Evolutionary conservation across 768 basidiomycete species (phyloP), one percentile per base, ranked within the genome.

Genomic region (Tylopilus balloui): DNA sequence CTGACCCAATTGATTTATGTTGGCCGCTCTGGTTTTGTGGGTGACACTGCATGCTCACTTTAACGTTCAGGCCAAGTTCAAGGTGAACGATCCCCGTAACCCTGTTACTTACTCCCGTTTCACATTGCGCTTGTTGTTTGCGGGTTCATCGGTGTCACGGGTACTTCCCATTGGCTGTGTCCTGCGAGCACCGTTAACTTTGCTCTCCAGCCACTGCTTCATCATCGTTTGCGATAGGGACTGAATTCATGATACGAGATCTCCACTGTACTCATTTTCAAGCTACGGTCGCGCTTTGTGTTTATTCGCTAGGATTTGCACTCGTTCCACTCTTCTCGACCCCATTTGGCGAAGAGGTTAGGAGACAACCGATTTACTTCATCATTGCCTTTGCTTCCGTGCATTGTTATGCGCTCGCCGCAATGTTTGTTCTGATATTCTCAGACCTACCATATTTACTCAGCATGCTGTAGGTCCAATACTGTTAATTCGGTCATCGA

Each of bases 301-400:
- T 81, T 17, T 86, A 75, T 59, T 69, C 78, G 0, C 64, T 86
- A 5, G 84, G 83, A 4, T 86, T 84, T 56, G 83, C 74, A 2
- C 40, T 84, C 14, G 69, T 82, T 7, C 83, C 84, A 4, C 75
- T 86, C 3, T 70, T 86, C 23, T 76, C 83, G 1, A 78, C 84
- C 2, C 76, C 84, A 0, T 77, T 86, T 60, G 83, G 82, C 59
- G 85, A 86, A 61, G 85, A 86, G 53, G 78, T 85, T 52, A 84
- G 84, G 17, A 67, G 84, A 47, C 73, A 72, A 35, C 82, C 83
- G 0, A 59, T 86, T 4, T 84, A 84, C 54, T 58, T 81, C 15
- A 65, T 67, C 41, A 79, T 78, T 1, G 70, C 68, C 15, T 56
- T 77, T 41, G 74, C 76, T 6, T 81, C 58, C 11, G 52, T 60